Evolutionary conservation across 2,329 filamentous ascomycete genomes (phyloP).

Genomic region (Aspergillus versicolor): DNA sequence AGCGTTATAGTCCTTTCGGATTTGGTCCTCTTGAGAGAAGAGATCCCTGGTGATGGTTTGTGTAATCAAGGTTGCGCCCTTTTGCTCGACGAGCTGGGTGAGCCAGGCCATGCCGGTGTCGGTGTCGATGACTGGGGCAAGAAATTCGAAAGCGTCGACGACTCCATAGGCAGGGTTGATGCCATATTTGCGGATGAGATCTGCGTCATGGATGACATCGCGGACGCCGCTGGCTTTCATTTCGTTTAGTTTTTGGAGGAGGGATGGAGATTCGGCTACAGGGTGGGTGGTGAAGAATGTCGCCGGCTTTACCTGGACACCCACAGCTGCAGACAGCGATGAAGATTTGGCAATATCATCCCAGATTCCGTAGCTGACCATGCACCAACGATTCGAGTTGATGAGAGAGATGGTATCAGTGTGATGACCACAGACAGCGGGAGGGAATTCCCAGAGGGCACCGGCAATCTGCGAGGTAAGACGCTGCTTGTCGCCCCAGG

Average conservation of each 20-base stretch:
- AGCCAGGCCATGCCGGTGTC: constrained; percentile 27
- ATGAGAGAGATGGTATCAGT: constrained; percentile 2
- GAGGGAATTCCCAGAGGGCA: constrained; percentile 49
- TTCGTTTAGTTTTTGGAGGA: background rate
- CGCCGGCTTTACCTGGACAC: constrained; percentile 4
- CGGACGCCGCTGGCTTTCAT: background rate
- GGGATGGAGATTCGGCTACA: background rate
- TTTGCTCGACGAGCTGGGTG: background rate
- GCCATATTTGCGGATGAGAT: background rate
- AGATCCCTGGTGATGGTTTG: background rate
- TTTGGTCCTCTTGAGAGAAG: background rate
- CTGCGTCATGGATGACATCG: constrained; percentile 1
- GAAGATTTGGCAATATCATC: background rate
- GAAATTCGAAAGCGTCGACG: constrained; percentile 45
- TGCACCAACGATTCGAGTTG: constrained; percentile 11
- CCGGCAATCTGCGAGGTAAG: constrained; percentile 50
- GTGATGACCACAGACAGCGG: constrained; percentile 47
- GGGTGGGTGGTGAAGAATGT: background rate
- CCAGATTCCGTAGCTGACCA: constrained; percentile 5
- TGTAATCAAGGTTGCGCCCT: constrained; percentile 1
- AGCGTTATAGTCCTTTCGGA: background rate
- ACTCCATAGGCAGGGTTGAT: constrained; percentile 33
- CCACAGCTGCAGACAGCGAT: background rate
- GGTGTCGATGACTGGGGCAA: constrained; percentile 49
- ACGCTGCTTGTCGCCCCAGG: constrained; percentile 32